Evolutionary conservation across 768 basidiomycete genomes (phyloP), one percentile per base, ranked within the genome.

Genomic region (Calocybe cyanea): DNA sequence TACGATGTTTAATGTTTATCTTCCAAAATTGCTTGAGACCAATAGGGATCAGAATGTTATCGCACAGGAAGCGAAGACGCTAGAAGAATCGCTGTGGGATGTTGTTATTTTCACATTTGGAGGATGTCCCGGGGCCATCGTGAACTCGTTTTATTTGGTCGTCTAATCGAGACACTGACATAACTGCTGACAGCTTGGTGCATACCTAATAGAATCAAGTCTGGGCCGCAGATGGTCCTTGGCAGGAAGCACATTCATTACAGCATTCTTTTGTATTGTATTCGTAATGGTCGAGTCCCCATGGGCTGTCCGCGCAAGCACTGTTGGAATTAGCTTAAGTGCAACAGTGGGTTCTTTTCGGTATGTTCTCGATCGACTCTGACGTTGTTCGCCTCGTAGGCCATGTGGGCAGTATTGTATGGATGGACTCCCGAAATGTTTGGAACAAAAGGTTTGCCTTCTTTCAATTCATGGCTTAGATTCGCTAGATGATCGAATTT

Each of bases 401-500:
- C 84, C 2, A 89, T 90, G 89, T 91, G 85, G 77, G 87, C 89
- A 9, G 83, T 92, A n/a, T 55, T 91, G 41, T 91, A 91, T 54
- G 87, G 88, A 64, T 89, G 88, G 85, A 92, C 91, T 0, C 91
- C 91, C 2, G 87, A 90, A 63, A 85, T 91, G 11, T 93, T 94
- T 57, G 81, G 77, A 0, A 90, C 89, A 0, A 81, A 81, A 69
- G 77, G 83, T 83, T 54, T 31, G 64, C n/a, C n/a, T n/a, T n/a
- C n/a, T 52, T 38, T n/a, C 34, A 13, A 13, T 41, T n/a, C 7
- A 24, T 11, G 8, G n/a, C 31, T 35, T n/a, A 25, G 17, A 11
- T 23, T 5, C n/a, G 7, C 14, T 38, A 19, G 38, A 42, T 23
- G 8, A 28, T 41, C 42, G 36, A 51, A 10, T 17, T 24, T 41